phyloP scores from a whole-genome alignment of 352 stramenopile genomes.

The Pythium folliculosum region DNA sequence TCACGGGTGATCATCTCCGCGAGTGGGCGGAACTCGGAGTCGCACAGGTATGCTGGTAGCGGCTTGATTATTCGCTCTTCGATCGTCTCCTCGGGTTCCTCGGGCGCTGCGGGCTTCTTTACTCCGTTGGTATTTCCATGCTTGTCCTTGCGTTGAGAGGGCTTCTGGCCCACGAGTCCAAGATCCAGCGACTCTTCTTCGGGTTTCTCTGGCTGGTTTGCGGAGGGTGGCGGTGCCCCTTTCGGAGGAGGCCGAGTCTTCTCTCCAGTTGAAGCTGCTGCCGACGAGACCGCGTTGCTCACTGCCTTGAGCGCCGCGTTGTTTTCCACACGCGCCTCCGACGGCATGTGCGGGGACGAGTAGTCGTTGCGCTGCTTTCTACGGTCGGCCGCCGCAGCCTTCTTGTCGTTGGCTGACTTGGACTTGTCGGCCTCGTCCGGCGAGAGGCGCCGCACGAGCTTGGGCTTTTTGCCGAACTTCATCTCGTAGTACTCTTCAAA shows the following conservation, averaged over 20 bases:
- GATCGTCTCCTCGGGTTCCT: slow-evolving; percentile 51
- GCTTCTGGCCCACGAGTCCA: slow-evolving; percentile 71
- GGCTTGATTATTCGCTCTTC: slow-evolving; percentile 86
- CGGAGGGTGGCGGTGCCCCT: slow-evolving; percentile 10
- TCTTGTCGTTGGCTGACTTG: slow-evolving; percentile 57
- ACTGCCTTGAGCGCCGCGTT: slow-evolving; percentile 68
- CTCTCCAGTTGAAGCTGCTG: slow-evolving; percentile 9
- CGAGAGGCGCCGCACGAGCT: slow-evolving; percentile 71
- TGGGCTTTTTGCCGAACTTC: slow-evolving; percentile 89
- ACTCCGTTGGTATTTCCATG: slow-evolving; percentile 2
- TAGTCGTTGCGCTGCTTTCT: slow-evolving; percentile 76
- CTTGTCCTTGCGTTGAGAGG: slow-evolving; percentile 37
- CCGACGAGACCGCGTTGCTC: slow-evolving; percentile 33
- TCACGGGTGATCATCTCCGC: slow-evolving; percentile 90
- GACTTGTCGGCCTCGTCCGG: slow-evolving; percentile 61
- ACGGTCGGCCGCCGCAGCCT: slow-evolving; percentile 54
- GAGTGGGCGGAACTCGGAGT: slow-evolving; percentile 85
- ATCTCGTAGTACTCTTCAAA: slow-evolving; percentile 93
- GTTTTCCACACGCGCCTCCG: slow-evolving; percentile 79
- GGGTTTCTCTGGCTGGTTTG: slow-evolving; percentile 12
- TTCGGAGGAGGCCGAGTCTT: slow-evolving; percentile 7
- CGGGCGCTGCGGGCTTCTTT: slow-evolving; percentile 36
- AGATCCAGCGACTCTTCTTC: slow-evolving; percentile 57
- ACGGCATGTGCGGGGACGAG: slow-evolving; percentile 71
- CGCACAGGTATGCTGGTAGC: slow-evolving; percentile 81